Evolutionary conservation across 1,284 basidiomycete species (phyloP).

Genomic region (Earliella scabrosa): DNA sequence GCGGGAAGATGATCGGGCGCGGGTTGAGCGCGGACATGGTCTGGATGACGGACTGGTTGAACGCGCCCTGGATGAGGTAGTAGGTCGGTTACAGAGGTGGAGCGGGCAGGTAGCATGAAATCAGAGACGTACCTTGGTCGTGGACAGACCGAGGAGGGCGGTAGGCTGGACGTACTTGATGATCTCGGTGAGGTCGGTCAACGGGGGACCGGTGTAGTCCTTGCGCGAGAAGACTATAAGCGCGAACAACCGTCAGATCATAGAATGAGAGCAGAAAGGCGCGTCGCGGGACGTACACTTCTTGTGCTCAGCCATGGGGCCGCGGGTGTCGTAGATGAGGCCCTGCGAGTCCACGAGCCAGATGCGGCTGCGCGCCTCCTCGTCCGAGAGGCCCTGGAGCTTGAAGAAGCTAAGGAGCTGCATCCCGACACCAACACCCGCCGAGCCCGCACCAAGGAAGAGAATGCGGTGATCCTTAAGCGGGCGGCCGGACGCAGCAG

Average conservation of each 20-base stretch:
- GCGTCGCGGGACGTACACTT: constrained; percentile 52
- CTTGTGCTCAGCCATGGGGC: constrained; percentile 84
- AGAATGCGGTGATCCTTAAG: constrained; percentile 84
- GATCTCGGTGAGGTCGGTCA: constrained; percentile 80
- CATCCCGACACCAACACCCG: constrained; percentile 88
- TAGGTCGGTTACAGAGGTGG: constrained; percentile 3
- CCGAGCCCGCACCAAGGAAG: constrained; percentile 90
- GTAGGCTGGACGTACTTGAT: constrained; percentile 90
- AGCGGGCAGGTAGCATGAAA: neutral
- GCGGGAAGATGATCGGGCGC: constrained; percentile 92
- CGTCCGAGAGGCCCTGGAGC: constrained; percentile 72
- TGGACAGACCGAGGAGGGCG: constrained; percentile 90
- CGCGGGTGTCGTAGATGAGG: constrained; percentile 74
- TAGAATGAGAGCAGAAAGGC: neutral
- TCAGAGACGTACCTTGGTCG: constrained; percentile 58
- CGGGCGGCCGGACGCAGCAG: constrained; percentile 70
- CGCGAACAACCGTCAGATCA: neutral
- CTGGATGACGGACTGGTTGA: constrained; percentile 76
- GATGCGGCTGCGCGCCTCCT: constrained; percentile 81
- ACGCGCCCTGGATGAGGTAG: constrained; percentile 60
- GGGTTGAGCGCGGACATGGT: constrained; percentile 87
- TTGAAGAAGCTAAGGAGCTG: constrained; percentile 92
- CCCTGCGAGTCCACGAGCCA: constrained; percentile 91
- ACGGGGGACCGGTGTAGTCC: constrained; percentile 78
- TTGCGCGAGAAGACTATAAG: constrained; percentile 76